A percentile compares a stretch with the other conserved stretches of the same genome.
Conservation (phyloP, 2,329 filamentous ascomycete species). For the Verticillium nonalfalfae region DNA sequence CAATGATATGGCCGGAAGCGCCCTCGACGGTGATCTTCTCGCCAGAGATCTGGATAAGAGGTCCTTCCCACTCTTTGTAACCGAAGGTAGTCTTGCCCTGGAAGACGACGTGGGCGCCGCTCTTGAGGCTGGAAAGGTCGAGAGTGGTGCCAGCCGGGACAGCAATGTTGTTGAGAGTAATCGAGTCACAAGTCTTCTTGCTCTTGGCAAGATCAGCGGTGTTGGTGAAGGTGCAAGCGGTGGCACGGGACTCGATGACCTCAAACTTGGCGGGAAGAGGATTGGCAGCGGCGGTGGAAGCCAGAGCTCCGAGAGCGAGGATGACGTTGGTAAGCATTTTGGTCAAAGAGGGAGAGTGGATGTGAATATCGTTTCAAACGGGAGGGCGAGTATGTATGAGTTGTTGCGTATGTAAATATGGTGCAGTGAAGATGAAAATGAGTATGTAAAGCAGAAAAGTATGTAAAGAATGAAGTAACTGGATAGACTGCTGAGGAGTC, state of each 20-base stretch:
- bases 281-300: slow-evolving; percentile 13
- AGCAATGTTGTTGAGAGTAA: slow-evolving; percentile 43
- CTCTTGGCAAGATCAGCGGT: slow-evolving; percentile 37
- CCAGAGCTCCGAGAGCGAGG: slow-evolving; percentile 17
- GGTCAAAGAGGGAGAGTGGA: not conserved
- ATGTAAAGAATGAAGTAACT: not conserved
- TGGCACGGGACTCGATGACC: slow-evolving; percentile 9
- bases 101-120: slow-evolving; percentile 48
- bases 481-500: not conserved
- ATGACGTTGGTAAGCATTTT: slow-evolving; percentile 5
- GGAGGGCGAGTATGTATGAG: not conserved
- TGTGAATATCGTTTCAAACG: not conserved
- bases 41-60: slow-evolving; percentile 56
- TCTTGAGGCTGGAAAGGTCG: slow-evolving; percentile 46
- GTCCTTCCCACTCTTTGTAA: slow-evolving; percentile 60
- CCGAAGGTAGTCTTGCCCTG: slow-evolving; percentile 59
- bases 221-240: slow-evolving; percentile 47
- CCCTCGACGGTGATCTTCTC: slow-evolving; percentile 47
- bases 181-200: slow-evolving; percentile 47
- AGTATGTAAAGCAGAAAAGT: not conserved
- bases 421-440: not conserved
- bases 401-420: not conserved
- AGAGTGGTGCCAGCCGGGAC: slow-evolving; percentile 54
- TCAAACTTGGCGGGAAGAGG: slow-evolving; percentile 5
- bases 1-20: slow-evolving; percentile 42